A percentile compares a stretch with the other conserved stretches of the same genome.
Evolutionary conservation across 306 rosid species (phyloP).

Genomic region (Vigna mungo): DNA sequence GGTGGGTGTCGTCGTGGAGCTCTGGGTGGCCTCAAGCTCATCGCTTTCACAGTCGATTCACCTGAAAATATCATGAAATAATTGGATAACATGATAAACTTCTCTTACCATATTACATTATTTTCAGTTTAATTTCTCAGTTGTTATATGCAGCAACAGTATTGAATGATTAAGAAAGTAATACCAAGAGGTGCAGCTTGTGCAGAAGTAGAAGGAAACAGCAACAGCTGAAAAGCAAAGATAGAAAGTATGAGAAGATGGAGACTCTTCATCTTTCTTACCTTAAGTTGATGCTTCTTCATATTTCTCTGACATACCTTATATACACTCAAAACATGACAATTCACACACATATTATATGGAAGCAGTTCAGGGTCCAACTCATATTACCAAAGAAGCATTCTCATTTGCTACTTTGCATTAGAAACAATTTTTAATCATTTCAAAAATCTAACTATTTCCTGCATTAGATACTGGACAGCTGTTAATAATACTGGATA

Average conservation of each 20-base stretch:
- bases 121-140: no score
- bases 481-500: no score
- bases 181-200: slow-evolving; percentile 24
- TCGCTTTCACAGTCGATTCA: background rate
- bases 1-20: background rate
- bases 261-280: background rate
- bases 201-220: slow-evolving; percentile 23
- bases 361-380: slow-evolving; percentile 44
- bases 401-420: no score
- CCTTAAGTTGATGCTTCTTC: background rate
- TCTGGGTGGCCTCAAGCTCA: background rate
- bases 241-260: slow-evolving; percentile 2
- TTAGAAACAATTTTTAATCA: no score
- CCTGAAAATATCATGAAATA: background rate
- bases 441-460: no score
- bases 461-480: no score
- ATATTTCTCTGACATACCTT: background rate
- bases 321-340: background rate
- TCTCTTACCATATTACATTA: no score
- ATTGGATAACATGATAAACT: no score
- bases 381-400: slow-evolving; percentile 10
- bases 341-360: background rate
- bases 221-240: background rate
- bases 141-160: no score
- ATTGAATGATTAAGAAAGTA: background rate